A percentile compares a stretch with the other conserved stretches of the same genome.
Evolutionary conservation across 306 rosid genomes (phyloP).

Genomic region (Quercus parvula): DNA sequence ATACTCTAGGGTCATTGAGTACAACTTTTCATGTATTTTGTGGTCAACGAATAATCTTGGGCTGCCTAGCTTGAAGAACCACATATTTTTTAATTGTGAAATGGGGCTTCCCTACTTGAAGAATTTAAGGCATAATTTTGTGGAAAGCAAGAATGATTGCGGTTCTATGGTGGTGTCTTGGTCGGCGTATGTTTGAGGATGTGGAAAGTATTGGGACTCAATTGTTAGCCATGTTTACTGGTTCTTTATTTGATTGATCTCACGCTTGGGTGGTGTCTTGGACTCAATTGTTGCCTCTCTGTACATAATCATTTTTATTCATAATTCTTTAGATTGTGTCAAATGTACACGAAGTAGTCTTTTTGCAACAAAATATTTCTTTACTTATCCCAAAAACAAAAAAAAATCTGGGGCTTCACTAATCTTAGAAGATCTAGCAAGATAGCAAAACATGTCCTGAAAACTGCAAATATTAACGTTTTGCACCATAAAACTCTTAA

Average conservation of each 20-base stretch:
- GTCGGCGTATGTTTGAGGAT: background rate
- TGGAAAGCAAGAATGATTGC: background rate
- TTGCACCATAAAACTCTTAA: background rate
- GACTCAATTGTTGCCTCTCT: no score
- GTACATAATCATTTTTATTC: no score
- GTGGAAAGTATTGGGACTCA: no score
- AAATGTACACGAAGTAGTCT: no score
- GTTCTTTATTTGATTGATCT: no score
- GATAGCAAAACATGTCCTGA: background rate
- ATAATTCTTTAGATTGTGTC: no score
- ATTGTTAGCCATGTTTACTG: no score
- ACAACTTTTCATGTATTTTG: background rate
- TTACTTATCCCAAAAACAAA: no score
- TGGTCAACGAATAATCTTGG: background rate
- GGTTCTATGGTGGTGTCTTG: background rate
- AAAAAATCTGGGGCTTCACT: background rate
- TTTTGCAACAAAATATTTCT: no score
- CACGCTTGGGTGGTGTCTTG: no score
- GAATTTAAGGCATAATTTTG: background rate
- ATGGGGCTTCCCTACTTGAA: background rate
- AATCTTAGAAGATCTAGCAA: background rate
- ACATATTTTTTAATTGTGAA: background rate
- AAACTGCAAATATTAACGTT: background rate
- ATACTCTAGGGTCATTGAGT: background rate
- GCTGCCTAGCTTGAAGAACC: background rate